These are phyloP conservation scores for Salix viminalis DNA, from an alignment of 345 rosid species.

Conservation along the genomic window DNA sequence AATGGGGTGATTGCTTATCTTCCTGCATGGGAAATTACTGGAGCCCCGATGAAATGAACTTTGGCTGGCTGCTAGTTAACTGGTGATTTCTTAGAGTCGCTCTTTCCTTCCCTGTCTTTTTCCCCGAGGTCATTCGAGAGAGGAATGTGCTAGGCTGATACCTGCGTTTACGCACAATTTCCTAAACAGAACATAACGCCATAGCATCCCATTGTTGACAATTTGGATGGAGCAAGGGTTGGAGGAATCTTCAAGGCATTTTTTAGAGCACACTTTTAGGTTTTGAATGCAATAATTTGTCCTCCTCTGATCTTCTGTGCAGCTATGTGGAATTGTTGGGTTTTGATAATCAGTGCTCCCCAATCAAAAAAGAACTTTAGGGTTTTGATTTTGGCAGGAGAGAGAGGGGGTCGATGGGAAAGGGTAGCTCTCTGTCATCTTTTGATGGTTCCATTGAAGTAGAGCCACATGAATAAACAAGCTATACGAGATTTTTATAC, in stretches of 20 bases:
- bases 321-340: neutral
- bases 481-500: no score
- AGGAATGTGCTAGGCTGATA: no score
- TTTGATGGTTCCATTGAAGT: no score
- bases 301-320: neutral
- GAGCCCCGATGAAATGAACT: no score
- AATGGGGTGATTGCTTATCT: neutral
- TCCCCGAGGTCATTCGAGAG: neutral
- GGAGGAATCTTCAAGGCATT: neutral
- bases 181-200: neutral
- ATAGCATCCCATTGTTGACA: neutral
- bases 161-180: neutral
- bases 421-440: no score
- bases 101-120: neutral
- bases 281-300: neutral
- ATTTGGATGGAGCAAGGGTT: neutral
- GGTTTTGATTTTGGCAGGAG: neutral
- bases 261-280: neutral
- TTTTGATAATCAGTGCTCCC: neutral
- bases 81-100: constrained; percentile 1
- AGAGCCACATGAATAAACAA: no score
- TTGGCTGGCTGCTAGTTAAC: neutral
- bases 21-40: neutral
- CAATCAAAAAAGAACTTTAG: neutral
- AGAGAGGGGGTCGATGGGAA: no score